Evolutionary conservation across 2,329 filamentous ascomycete species (phyloP), one percentile per base, ranked within the genome.

Genomic region (Neofusicoccum sp.): DNA sequence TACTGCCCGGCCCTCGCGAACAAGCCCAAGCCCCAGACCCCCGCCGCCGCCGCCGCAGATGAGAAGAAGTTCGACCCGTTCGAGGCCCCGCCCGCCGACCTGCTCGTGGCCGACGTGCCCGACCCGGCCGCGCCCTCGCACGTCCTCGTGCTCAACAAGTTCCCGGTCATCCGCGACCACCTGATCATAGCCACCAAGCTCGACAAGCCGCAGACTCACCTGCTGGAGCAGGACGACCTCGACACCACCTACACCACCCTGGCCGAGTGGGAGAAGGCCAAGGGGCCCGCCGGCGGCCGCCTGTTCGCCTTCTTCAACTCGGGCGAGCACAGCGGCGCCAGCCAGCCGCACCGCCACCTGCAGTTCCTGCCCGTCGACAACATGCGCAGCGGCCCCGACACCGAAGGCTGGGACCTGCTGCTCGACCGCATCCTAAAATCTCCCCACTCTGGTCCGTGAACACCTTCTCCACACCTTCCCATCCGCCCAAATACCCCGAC

Each of bases 131-230:
- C 72, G 29, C 78, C 85, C 0, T 74, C 78, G 7, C 89, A 92
- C 73, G 81, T 83, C 64, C 80, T 92, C 45, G 85, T 92, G 1
- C 79, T 92, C 44, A 92, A 92, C 80, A 92, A 92, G 74, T 92
- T 89, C 69, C 88, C 89, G 54, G 77, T 92, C 54, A 87, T 90
- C 37, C 83, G 85, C 0, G 83, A 87, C 69, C 89, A 92, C 76
- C 90, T 90, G 71, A 90, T 92, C 67, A 81, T 92, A 52, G 84
- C 86, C 0, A 92, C 89, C 0, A 84, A 77, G n/a, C 74, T 77
- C 1, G 87, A 87, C 72, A 84, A 86, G 71, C 77, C 79, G n/a
- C 89, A 92, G 78, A 87, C 85, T 1, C 79, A 89, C 67, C 71
- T 88, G 4, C 80, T 92, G 1, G 87, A 88, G 56, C 73, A 77